Evolutionary conservation across 805 yeast species (phyloP), one percentile per base, ranked within the genome.

Genomic region (Lachancea waltii): DNA sequence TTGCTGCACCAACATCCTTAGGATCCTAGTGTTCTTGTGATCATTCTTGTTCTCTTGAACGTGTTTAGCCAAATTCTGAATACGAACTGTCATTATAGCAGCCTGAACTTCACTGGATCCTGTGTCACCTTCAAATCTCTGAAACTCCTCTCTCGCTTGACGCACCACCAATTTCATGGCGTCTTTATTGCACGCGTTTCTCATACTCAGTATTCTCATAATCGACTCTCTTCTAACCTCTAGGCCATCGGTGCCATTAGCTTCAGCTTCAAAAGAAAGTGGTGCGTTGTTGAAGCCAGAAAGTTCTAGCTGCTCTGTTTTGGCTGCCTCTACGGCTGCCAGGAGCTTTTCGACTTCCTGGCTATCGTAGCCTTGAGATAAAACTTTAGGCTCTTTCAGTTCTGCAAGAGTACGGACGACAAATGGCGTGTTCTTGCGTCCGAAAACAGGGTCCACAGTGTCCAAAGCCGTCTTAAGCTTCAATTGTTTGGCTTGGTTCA

Each of bases 51-150:
- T 69, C 35, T 74, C 69, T 49, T 73, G 70, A 40, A 83, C 72
- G 55, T 89, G 96, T 30, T 75, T 72, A 67, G 85, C 85, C 45
- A 85, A 68, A 47, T 75, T 79, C 48, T 81, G 84, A 49, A 92
- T 85, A 53, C 76, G 75, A 34, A 85, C 80, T 0, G 97, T 86
- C 65, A 81, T 65, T 19, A 85, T 73, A 2, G 97, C 97, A 2
- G 97, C 96, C 63, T 89, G 97, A 18, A 89, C 96, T 64, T 90
- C 97, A 38, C 95, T 78, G 2, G 95, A 85, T 3, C 95, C 97
- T 1, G 96, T 85, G 59, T 92, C 97, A 38, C 95, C 95, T 32
- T 79, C 86, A 46, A 73, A 70, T 53, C 95, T 72, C 50, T 77
- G 79, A 61, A 90, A 89, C 64, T 90, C 97, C 49, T 73, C 64